Evolutionary conservation across 768 basidiomycete genomes (phyloP).

Genomic region (Cyclocybe cylindracea): DNA sequence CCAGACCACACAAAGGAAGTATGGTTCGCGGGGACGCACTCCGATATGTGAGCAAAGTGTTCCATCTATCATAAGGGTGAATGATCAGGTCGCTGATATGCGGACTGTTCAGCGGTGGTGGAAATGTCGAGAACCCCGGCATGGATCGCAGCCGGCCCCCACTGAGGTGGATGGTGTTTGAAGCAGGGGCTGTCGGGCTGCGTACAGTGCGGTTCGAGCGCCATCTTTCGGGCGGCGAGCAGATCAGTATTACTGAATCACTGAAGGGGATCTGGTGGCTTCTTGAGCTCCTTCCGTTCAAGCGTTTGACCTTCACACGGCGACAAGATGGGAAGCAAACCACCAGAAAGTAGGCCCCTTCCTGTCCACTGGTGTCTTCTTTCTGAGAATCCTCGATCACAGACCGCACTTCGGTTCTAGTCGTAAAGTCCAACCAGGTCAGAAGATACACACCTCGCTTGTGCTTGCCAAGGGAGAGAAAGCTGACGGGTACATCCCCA

Average conservation of each 20-base stretch:
- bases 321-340: background rate
- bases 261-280: slow-evolving; percentile 14
- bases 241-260: slow-evolving; percentile 15
- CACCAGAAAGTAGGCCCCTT: slow-evolving; percentile 6
- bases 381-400: background rate
- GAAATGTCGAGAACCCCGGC: slow-evolving; percentile 14
- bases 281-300: slow-evolving; percentile 13
- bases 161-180: slow-evolving; percentile 22
- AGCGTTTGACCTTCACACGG: slow-evolving; percentile 3
- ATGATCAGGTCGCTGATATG: background rate
- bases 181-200: slow-evolving; percentile 21
- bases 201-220: slow-evolving; percentile 1
- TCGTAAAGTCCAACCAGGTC: slow-evolving; percentile 16
- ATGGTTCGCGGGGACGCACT: no score
- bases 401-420: slow-evolving; percentile 15
- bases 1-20: slow-evolving; percentile 34
- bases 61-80: no score
- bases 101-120: slow-evolving; percentile 17
- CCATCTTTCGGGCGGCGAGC: slow-evolving; percentile 3
- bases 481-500: slow-evolving; percentile 11
- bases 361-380: background rate
- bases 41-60: slow-evolving; percentile 28
- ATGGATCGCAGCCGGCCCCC: slow-evolving; percentile 19
- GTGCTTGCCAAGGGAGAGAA: background rate
- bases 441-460: slow-evolving; percentile 19